phyloP scores from a whole-genome alignment of 495 filamentous ascomycete genomes.

The Lineolata rhizophorae region DNA sequence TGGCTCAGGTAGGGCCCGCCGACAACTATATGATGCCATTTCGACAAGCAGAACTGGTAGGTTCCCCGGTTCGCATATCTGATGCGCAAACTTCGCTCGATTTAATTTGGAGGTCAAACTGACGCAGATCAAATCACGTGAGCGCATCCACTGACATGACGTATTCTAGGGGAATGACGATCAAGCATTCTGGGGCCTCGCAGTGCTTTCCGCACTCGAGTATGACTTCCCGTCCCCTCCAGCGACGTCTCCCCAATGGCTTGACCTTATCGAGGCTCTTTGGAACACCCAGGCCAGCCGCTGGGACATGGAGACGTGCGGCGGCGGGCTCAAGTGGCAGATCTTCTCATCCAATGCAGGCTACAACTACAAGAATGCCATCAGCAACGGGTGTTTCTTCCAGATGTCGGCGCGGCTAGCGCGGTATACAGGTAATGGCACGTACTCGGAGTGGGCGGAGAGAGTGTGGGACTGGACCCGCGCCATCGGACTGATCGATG shows the following conservation, averaged over 20 bases:
- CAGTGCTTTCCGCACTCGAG: slow-evolving; percentile 53
- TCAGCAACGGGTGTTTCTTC: slow-evolving; percentile 49
- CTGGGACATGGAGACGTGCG: slow-evolving; percentile 27
- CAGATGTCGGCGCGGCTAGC: slow-evolving; percentile 46
- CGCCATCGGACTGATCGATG: slow-evolving; percentile 12
- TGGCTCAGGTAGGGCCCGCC: slow-evolving; percentile 17
- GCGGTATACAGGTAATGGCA: slow-evolving; percentile 39
- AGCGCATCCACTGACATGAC: too few species aligned
- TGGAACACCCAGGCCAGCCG: slow-evolving; percentile 19
- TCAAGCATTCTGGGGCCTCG: slow-evolving; percentile 64
- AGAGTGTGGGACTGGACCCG: slow-evolving; percentile 17
- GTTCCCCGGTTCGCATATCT: slow-evolving; percentile 8
- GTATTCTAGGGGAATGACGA: slow-evolving; percentile 56
- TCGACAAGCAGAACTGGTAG: too few species aligned
- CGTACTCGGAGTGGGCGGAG: slow-evolving; percentile 25
- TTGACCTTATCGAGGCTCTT: slow-evolving; percentile 24
- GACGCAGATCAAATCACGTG: too few species aligned
- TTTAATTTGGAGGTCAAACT: too few species aligned
- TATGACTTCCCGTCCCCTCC: slow-evolving; percentile 44
- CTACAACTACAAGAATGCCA: slow-evolving; percentile 45
- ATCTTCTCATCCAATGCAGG: slow-evolving; percentile 29
- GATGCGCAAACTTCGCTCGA: too few species aligned
- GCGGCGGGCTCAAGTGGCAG: slow-evolving; percentile 34
- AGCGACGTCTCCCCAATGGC: slow-evolving; percentile 32
- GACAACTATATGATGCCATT: slow-evolving; percentile 16